Percentiles rank a stretch among this genome's conserved stretches.
Conservation (phyloP, 1,139 yeast species). For the Debaryomyces nepalensis region DNA sequence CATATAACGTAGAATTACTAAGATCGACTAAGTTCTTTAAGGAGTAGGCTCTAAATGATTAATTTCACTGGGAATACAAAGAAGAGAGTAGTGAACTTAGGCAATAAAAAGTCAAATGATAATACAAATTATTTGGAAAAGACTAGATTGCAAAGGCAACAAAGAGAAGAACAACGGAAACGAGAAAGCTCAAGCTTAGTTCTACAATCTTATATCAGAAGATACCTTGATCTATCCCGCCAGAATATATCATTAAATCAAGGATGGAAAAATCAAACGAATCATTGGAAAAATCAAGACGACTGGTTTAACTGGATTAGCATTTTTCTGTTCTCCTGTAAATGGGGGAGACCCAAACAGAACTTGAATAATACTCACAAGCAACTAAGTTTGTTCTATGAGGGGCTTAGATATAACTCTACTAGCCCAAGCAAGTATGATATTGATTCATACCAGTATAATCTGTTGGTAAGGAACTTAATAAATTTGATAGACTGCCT, state of each 20-base stretch:
- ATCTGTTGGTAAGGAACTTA: slow-evolving; percentile 9
- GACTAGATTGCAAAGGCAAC: slow-evolving; percentile 67
- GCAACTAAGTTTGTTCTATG: slow-evolving; percentile 9
- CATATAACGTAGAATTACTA: not conserved
- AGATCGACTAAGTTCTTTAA: not conserved
- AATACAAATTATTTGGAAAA: slow-evolving; percentile 47
- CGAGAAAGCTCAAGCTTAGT: slow-evolving; percentile 52
- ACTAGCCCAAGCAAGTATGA: not conserved
- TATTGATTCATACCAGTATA: not conserved
- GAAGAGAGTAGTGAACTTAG: slow-evolving; percentile 74
- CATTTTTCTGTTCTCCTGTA: slow-evolving; percentile 19
- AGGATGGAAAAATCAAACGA: slow-evolving; percentile 12
- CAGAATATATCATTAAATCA: slow-evolving; percentile 6
- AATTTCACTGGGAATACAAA: slow-evolving; percentile 71
- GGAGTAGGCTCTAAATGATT: slow-evolving; percentile 31
- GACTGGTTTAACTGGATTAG: slow-evolving; percentile 19
- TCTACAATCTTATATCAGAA: slow-evolving; percentile 54
- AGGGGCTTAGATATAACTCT: slow-evolving; percentile 2
- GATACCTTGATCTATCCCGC: slow-evolving; percentile 34
- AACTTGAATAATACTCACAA: slow-evolving; percentile 4
- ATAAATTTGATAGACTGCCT: slow-evolving; percentile 5
- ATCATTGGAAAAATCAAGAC: slow-evolving; percentile 12
- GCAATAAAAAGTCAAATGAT: slow-evolving; percentile 51
- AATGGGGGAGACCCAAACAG: slow-evolving; percentile 19
- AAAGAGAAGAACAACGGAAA: slow-evolving; percentile 60